Base-by-base conservation (phyloP, 768 basidiomycete genomes). In the Tylopilus sp. region DNA sequence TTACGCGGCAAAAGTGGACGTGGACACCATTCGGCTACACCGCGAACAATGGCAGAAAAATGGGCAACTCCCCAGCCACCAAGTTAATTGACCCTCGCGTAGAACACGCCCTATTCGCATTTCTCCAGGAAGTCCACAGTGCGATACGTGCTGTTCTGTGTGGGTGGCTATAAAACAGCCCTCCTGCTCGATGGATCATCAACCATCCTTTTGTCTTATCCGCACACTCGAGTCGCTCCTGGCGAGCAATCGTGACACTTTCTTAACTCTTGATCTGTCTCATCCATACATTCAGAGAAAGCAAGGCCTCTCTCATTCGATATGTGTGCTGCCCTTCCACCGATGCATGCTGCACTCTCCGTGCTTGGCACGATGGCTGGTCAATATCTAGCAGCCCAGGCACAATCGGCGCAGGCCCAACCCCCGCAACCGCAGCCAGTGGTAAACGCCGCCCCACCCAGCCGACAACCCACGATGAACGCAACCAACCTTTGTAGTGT, bases 401-500 rank as follows among this genome's bases (percentile, higher is more conserved):
- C 58, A 46, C 69, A 70, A 55, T 58, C 61, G 22, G 45, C 61
- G 16, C 67, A 61, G 34, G 46, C 60, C 30, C 66, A 68, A 41
- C 55, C 66, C 34, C 55, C 55, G 1, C 58, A 63, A 53, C 41
- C 54, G 24, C 71, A 62, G 45, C 66, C 68, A 37, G 50, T 44
- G 3, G 45, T 31, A 30, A 61, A 49, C 21, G 28, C n/a, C n/a
- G n/a, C 47, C 26, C 30, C 52, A 8, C 24, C 53, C 30, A 38
- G 60, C 29, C 56, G 43, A 44, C 67, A 64, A 31, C 28, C 64
- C 43, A 59, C 66, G 47, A 55, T 48, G 41, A 64, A 55, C 44
- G 58, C 70, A 42, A 68, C 71, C 14, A 71, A 63, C 44, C 67
- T 81, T 33, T 85, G 83, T 67, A 76, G 83, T 59, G 83, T 85